Evolutionary conservation across 345 rosid genomes (phyloP), one percentile per base, ranked within the genome.

Genomic region (Hibiscus trionum): DNA sequence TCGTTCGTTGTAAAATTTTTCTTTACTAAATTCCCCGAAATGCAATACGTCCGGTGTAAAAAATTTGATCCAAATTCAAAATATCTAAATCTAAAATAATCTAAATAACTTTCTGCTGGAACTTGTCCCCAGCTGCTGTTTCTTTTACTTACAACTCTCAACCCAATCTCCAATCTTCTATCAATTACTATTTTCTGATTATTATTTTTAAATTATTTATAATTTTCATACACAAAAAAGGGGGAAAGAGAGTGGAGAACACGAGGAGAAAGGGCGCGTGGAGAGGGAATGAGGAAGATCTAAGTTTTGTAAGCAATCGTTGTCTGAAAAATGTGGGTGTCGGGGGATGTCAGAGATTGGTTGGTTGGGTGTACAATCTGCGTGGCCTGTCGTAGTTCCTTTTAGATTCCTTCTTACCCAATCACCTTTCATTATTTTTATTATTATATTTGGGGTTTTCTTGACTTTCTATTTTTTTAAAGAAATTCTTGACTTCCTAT

Each of bases 211-310:
- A 37, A 37, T 0, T 37, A 37, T 39, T 39, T 39, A 5, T 49
- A 12, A 12, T 49, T 49, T 49, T 12, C n/a, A n/a, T 55, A 5
- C 21, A n/a, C 3, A 1, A 11, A 14, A 49, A 26, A 19, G 10
- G 4, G 3, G 11, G 16, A 42, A 3, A 1, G 47, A 39, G 35
- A 37, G 27, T 61, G 63, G 58, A 29, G 55, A 21, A 58, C 44
- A 35, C 47, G 75, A 0, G 21, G 10, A 5, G 69, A 6, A 64
- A 64, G 69, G 56, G 79, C 66, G n/a, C 14, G 66, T 33, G 27
- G 11, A 26, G 17, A 26, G 2, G 53, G 17, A 17, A 64, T 16
- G 71, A 68, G 53, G 78, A 66, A 73, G 33, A 67, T 73, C 78
- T 66, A 76, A 49, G 37, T 59, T 29, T 46, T 61, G 42, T 66